Evolutionary conservation across 164 flowering plant species (phyloP), one percentile per base, ranked within the genome.

Genomic region (Protea cynaroides): DNA sequence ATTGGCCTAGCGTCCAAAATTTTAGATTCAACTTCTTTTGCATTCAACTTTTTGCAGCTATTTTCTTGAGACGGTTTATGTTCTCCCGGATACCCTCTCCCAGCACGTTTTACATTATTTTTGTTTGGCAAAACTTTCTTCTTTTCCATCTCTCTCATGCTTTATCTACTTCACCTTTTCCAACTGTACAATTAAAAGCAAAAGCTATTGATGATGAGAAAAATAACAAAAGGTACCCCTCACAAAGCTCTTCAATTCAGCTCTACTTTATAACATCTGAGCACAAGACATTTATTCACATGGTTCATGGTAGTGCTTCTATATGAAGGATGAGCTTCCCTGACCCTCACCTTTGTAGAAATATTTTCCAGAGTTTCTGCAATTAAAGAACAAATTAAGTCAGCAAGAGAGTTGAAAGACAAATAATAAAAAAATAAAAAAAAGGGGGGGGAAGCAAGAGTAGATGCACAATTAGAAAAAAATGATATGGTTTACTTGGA

Each of bases 111-210:
- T 47, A 60, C 57, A 58, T 71, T 81, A 57, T 63, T 74, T 56
- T 51, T 75, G 40, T 64, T 75, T 46, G 74, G 63, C 44, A 56
- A 9, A 54, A 52, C 64, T 67, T 53, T 76, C 73, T 78, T 84
- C 74, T 65, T 83, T 25, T 76, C 78, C 34, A 49, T 66, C 74
- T 81, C 83, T 73, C 77, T 81, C 87, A 81, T 83, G 36, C 65
- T 79, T 58, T 25, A 62, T 51, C 56, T 24, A 37, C 56, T 44
- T 64, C 67, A 23, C 55, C 69, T 25, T 57, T 49, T 58, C 22
- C 51, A 68, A 67, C 68, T 64, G 47, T 36, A 46, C 61, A 70
- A 66, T 8, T 58, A 65, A 61, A 68, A 38, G 56, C 44, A 56
- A 25, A 50, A 60, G 53, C 52, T 49, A 49, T 49, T 56, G 52